Evolutionary conservation across 768 basidiomycete species (phyloP).

Genomic region (Pulveroboletus sp.): DNA sequence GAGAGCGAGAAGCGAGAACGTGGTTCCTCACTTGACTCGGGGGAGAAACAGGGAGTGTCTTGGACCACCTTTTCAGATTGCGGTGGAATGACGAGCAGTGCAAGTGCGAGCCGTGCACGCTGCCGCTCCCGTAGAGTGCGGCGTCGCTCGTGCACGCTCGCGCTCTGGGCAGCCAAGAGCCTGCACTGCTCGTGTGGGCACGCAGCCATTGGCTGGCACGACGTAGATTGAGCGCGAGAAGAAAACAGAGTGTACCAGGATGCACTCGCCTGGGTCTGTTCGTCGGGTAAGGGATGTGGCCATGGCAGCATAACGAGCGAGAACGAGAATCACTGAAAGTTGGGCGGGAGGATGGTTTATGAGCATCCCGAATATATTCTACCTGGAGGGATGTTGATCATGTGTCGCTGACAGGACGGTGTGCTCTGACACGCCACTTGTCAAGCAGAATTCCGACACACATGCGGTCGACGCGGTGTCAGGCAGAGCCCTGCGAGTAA

Average conservation of each 20-base stretch:
- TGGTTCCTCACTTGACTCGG: slow-evolving; percentile 15
- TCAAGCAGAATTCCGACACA: not conserved
- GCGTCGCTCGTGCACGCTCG: slow-evolving; percentile 16
- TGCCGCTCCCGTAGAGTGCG: slow-evolving; percentile 12
- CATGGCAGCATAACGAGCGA: slow-evolving; percentile 3
- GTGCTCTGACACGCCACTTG: not conserved
- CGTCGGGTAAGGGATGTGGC: not conserved
- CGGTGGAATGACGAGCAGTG: slow-evolving; percentile 8
- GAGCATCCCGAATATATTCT: not conserved
- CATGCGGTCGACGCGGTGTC: too few relatives aligned
- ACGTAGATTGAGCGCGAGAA: not conserved
- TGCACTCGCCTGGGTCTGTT: slow-evolving; percentile 8
- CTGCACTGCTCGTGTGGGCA: slow-evolving; percentile 9
- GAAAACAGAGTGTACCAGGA: not conserved
- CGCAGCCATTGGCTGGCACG: not conserved
- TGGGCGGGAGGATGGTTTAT: not conserved
- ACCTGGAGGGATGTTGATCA: not conserved
- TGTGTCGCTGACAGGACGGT: too few relatives aligned
- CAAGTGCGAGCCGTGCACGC: not conserved
- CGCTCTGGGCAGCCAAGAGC: slow-evolving; percentile 15
- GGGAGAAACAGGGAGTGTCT: not conserved
- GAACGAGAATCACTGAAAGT: not conserved
- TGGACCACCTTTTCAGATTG: not conserved
- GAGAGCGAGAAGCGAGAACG: slow-evolving; percentile 22
- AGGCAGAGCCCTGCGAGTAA: too few relatives aligned